phyloP scores from a whole-genome alignment of 352 stramenopile species.

The Globisporangium perplexum region DNA sequence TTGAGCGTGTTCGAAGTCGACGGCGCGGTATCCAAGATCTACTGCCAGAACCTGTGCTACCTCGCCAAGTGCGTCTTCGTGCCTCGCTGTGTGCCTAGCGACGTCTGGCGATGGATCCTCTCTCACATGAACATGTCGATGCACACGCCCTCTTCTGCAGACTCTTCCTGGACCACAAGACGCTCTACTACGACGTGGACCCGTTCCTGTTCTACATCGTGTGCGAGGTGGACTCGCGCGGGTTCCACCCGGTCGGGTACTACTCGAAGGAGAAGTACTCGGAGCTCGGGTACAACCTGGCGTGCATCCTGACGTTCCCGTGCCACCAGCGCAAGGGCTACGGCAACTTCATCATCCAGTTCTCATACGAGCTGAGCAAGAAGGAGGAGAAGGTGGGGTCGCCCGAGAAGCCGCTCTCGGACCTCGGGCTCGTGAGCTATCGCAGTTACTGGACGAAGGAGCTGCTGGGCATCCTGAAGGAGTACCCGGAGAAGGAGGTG shows the following conservation, averaged over 20 bases:
- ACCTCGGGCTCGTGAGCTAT: slow-evolving; percentile 98
- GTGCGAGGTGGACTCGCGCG: slow-evolving; percentile 89
- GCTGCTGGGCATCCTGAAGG: slow-evolving; percentile 88
- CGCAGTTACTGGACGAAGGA: slow-evolving; percentile 98
- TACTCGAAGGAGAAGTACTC: slow-evolving; percentile 99
- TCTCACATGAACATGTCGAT: too few relatives aligned
- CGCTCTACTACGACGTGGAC: slow-evolving; percentile 99
- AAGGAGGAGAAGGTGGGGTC: slow-evolving; percentile 96
- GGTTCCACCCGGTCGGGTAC: slow-evolving; percentile 96
- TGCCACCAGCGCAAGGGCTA: slow-evolving; percentile 98
- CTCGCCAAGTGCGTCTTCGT: slow-evolving; percentile 88
- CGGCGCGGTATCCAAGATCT: slow-evolving; percentile 94
- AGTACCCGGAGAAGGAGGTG: slow-evolving; percentile 74
- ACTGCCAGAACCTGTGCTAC: slow-evolving; percentile 99
- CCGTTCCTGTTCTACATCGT: slow-evolving; percentile 99
- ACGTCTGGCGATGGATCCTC: too few relatives aligned
- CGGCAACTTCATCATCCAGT: slow-evolving; percentile 99
- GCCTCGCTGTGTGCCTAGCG: background rate
- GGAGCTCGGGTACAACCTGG: slow-evolving; percentile 98
- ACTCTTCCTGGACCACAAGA: slow-evolving; percentile 99
- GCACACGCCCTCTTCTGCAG: slow-evolving; percentile 13
- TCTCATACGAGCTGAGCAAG: slow-evolving; percentile 99
- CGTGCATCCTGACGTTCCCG: slow-evolving; percentile 99
- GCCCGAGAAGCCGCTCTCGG: slow-evolving; percentile 98
- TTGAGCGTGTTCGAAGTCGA: slow-evolving; percentile 97